Percentiles rank a stretch among this genome's conserved stretches.
These are phyloP conservation scores for Ophiocordyceps camponoti-floridani DNA, from an alignment of 2,329 filamentous ascomycete genomes.

Conservation along the genomic window DNA sequence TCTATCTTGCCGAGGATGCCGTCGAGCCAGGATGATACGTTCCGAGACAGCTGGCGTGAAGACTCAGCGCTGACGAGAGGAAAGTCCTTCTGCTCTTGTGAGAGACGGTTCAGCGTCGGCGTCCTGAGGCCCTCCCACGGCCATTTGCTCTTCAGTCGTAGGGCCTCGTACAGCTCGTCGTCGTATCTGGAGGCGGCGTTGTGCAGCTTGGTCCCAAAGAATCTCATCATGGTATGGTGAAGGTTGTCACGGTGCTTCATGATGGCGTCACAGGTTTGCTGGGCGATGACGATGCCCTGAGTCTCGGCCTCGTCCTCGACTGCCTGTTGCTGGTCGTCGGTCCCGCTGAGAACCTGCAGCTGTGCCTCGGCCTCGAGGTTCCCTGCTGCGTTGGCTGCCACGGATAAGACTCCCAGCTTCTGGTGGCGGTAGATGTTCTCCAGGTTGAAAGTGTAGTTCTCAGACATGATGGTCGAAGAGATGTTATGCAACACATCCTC, in stretches of 20 bases:
- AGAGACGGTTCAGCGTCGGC: background rate
- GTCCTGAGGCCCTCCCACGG: background rate
- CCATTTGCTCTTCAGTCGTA: background rate
- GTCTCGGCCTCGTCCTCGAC: background rate
- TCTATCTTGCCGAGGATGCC: background rate
- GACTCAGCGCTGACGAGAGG: background rate
- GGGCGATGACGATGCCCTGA: background rate
- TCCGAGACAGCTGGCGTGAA: background rate
- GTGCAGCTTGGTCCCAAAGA: background rate
- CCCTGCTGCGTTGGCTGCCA: background rate
- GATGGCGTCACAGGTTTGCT: background rate
- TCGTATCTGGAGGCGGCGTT: background rate
- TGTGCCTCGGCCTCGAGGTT: background rate
- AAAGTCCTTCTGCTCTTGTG: background rate
- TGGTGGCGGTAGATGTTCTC: background rate
- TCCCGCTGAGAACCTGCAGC: background rate
- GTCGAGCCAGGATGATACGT: background rate
- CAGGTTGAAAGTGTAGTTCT: background rate
- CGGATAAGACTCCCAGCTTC: background rate
- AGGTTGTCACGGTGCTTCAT: background rate
- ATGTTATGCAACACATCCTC: background rate
- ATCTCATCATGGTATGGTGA: background rate
- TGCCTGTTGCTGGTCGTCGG: background rate
- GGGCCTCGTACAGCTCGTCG: background rate
- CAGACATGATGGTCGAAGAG: background rate